Evolutionary conservation across 306 rosid species (phyloP), one percentile per base, ranked within the genome.

Genomic region (Sicyos baderoa): DNA sequence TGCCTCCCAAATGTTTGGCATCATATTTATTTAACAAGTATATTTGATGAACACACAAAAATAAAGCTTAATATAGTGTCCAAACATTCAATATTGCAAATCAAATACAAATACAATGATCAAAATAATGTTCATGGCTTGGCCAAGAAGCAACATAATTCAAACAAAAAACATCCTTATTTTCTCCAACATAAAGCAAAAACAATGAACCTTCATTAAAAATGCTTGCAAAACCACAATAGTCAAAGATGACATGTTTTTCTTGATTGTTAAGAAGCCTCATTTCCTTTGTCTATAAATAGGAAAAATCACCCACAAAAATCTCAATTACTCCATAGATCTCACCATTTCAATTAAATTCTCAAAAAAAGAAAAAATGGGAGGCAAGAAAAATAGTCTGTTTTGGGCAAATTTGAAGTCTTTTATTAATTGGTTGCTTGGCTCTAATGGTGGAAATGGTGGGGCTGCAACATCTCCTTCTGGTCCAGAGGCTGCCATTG

Each of bases 401-500:
- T 70, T 1, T 51, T 70, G 50, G 47, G 52, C 73, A 19, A 52
- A 5, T 32, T 7, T 70, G 35, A 70, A 51, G 25, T 52, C 49
- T 27, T 70, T 70, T 23, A 51, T 52, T 18, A 1, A 32, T 70
- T 27, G 32, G 62, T 70, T 70, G 19, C 18, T 52, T 37, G 73
- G 73, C 6, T 32, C 23, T 53, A 37, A 69, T 29, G 73, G 18
- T 27, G 73, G 73, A 50, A 69, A 54, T 16, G 22, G 29, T 10
- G 42, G 35, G 48, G 27, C 47, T 8, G 16, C 7, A 12, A 18
- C n/a, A 0, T 4, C 49, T 16, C 73, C 29, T 17, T 70, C 62
- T 32, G 60, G 61, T 13, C 49, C 61, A 52, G 73, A 70, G 73
- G 73, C 61, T 0, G 73, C 53, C 58, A 51, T 74, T 61, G 54